Evolutionary conservation across 106 monocot genomes (phyloP), one percentile per base, ranked within the genome.

Genomic region (Acorus calamus): DNA sequence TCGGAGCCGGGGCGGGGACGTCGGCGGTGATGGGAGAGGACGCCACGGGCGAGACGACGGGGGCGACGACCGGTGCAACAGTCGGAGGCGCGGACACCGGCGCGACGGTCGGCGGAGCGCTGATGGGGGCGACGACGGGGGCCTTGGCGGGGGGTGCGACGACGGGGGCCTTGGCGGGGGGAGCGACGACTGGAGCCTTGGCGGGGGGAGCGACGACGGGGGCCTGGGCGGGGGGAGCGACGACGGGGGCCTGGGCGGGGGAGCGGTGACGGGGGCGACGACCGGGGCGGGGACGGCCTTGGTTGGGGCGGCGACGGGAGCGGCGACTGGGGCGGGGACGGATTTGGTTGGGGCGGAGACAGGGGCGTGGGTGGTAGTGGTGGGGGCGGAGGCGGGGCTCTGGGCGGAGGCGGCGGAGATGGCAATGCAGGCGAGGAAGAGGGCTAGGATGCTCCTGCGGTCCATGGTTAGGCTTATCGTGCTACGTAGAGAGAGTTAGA

Each of bases 1-100:
- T 64, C 56, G 71, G 71, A 3, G 72, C 64, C 6, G 72, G 72
- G 5, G 57, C 72, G 28, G 72, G 72, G 14, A 64, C 56, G 43
- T 64, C 72, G 5, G 57, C 63, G 2, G 62, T 55, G 10, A 14
- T 45, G 3, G 72, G 55, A 4, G 64, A 10, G 55, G 66, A 13
- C 14, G 59, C 60, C 9, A 60, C 66, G 46, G 60, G 71, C 7
- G 47, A 52, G 2, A 63, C 55, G 28, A 28, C 28, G 28, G 28
- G 9, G 4, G 66, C 54, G 8, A 44, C 52, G 12, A 42, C 4
- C 6, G 63, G 3, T 1, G 53, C 46, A 4, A 64, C 55, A 7
- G 45, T 47, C 9, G 72, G 64, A 4, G 63, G 28, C 28, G 28
- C 28, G 28, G 28, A 28, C 28, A 28, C 28, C 28, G 28, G 28